Base-by-base conservation (phyloP, 495 filamentous ascomycete genomes). In the Hypoxylon cercidicola region DNA sequence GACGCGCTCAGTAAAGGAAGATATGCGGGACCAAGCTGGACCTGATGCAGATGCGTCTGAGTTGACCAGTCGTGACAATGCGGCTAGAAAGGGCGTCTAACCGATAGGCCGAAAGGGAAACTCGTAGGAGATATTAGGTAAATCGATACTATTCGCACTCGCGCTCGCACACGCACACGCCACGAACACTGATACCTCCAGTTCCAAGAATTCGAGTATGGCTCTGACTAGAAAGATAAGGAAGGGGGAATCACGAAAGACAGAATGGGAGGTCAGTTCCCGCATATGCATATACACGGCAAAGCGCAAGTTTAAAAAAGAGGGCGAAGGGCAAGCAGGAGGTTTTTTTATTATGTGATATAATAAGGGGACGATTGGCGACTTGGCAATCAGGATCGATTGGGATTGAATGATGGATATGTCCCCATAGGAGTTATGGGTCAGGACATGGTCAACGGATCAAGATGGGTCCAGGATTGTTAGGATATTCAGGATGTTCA, bases 261-360 rank as follows among this genome's bases (percentile, higher is more conserved):
- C 48, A 63, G 65, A 55, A 68, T 68, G 21, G 64, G 65, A 68
- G 55, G 65, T 64, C 41, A 63, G 65, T 60, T 68, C 65, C 46
- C 45, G 56, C 60, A 59, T 48, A 54, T 39, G 32, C 49, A 58
- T 18, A 48, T 12, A 64, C 19, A 58, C 44, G 54, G 65, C 41
- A 60, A 49, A 44, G 49, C 55, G 54, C 60, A 64, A 50, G 45
- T 39, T 45, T n/a, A 52, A 54, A 54, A 50, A 16, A 35, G 18
- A 46, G 39, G 40, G 23, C 23, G 23, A 16, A 59, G 45, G 48
- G 47, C 53, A 55, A 45, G 59, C 11, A 28, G 59, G 59, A 59
- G 64, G 59, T 59, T 54, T 68, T 67, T 58, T 58, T 53, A 59
- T 58, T 53, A 59, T 55, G 39, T 58, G 46, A 53, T 57, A 40